These are phyloP conservation scores for Hymenoscyphus linearis DNA, from an alignment of 2,329 filamentous ascomycete genomes.

Conservation along the genomic window DNA sequence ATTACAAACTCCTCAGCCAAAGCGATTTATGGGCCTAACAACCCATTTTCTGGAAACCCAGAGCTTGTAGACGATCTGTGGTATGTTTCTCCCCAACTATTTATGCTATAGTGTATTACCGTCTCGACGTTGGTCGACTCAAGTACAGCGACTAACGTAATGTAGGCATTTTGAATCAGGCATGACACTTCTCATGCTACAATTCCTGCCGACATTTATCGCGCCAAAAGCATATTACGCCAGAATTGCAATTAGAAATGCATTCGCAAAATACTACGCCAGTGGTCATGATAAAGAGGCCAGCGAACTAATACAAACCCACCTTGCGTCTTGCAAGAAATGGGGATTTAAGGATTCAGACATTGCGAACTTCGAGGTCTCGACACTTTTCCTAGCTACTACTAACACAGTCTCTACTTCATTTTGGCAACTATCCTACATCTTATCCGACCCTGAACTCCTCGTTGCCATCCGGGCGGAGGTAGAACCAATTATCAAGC, in stretches of 20 bases:
- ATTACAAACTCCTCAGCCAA: constrained; percentile 37
- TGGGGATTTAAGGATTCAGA: constrained; percentile 30
- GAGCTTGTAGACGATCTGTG: constrained; percentile 37
- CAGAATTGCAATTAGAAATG: constrained; percentile 36
- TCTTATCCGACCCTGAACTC: constrained; percentile 32
- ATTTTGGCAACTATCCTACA: constrained; percentile 36
- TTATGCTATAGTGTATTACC: background rate
- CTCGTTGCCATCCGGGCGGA: constrained; percentile 31
- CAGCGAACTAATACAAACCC: constrained; percentile 27
- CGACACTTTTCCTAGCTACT: constrained; percentile 31
- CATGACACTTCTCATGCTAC: constrained; percentile 30
- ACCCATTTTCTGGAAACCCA: constrained; percentile 36
- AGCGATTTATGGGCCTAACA: constrained; percentile 42
- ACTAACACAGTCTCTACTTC: constrained; percentile 37
- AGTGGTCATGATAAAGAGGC: constrained; percentile 28
- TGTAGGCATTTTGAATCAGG: constrained; percentile 30
- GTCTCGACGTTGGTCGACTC: background rate
- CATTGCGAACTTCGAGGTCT: constrained; percentile 33
- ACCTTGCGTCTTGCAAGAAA: constrained; percentile 27
- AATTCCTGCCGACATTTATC: constrained; percentile 32
- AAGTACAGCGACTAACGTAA: constrained; percentile 5
- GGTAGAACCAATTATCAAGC: constrained; percentile 20
- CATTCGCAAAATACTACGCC: constrained; percentile 30
- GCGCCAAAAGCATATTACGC: constrained; percentile 31
- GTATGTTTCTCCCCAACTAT: constrained; percentile 12